Evolutionary conservation across 1,284 basidiomycete genomes (phyloP).

Genomic region (Irpex rosettiformis): DNA sequence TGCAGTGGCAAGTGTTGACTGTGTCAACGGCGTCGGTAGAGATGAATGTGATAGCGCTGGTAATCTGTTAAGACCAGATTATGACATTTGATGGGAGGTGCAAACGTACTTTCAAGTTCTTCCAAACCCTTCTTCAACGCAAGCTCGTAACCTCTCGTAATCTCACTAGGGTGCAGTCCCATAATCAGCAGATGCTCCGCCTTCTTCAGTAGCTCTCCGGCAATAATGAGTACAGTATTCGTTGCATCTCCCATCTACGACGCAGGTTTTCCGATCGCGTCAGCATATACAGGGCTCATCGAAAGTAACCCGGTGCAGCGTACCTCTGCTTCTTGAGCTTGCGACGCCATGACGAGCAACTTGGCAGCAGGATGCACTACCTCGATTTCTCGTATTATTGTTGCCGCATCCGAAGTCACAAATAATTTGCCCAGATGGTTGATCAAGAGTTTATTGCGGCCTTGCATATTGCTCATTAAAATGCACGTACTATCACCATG

Average conservation of each 20-base stretch:
- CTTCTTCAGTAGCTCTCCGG: constrained; percentile 93
- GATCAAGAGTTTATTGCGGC: constrained; percentile 93
- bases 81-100: constrained; percentile 6
- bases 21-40: constrained; percentile 79
- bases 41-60: constrained; percentile 61
- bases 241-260: constrained; percentile 93
- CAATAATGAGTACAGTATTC: constrained; percentile 93
- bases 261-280: not conserved
- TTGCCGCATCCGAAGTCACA: constrained; percentile 98
- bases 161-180: constrained; percentile 95
- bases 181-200: constrained; percentile 92
- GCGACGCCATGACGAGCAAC: constrained; percentile 94
- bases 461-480: constrained; percentile 34
- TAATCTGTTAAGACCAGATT: not conserved
- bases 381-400: constrained; percentile 97
- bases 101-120: constrained; percentile 84
- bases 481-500: not conserved
- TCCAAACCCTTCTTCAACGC: constrained; percentile 84
- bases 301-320: constrained; percentile 16
- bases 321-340: constrained; percentile 94
- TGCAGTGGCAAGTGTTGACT: constrained; percentile 73
- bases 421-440: constrained; percentile 96
- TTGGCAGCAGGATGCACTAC: constrained; percentile 99
- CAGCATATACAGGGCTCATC: not conserved
- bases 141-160: constrained; percentile 95